These are phyloP conservation scores for Pelargonium nanum DNA, from an alignment of 345 rosid genomes.

Conservation along the genomic window DNA sequence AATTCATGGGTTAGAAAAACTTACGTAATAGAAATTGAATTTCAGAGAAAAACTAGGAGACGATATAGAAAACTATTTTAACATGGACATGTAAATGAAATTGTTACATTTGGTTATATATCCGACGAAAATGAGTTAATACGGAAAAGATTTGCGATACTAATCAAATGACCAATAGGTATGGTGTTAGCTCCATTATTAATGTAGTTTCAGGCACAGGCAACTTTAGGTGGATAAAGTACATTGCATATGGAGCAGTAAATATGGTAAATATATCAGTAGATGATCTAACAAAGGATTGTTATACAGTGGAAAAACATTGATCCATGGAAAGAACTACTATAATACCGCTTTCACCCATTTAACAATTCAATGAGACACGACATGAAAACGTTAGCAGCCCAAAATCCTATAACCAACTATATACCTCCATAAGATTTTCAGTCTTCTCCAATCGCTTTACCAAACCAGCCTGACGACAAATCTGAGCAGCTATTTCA, in stretches of 20 bases:
- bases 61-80: background rate
- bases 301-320: no score
- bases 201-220: no score
- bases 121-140: no score
- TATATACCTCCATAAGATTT: constrained; percentile 61
- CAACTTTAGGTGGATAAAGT: no score
- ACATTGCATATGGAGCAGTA: background rate
- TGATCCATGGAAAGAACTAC: background rate
- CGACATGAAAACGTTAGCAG: background rate
- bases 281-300: no score
- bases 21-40: background rate
- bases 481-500: constrained; percentile 96
- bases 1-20: constrained; percentile 1
- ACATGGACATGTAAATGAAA: no score
- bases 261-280: background rate
- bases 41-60: background rate
- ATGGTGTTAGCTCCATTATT: no score
- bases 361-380: background rate
- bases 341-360: background rate
- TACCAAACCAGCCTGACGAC: constrained; percentile 98
- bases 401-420: background rate
- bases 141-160: background rate
- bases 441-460: constrained; percentile 81
- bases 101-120: no score
- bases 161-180: no score